These are phyloP conservation scores for Ceratocystis cubensis DNA, from an alignment of 2,329 filamentous ascomycete species.

Conservation along the genomic window DNA sequence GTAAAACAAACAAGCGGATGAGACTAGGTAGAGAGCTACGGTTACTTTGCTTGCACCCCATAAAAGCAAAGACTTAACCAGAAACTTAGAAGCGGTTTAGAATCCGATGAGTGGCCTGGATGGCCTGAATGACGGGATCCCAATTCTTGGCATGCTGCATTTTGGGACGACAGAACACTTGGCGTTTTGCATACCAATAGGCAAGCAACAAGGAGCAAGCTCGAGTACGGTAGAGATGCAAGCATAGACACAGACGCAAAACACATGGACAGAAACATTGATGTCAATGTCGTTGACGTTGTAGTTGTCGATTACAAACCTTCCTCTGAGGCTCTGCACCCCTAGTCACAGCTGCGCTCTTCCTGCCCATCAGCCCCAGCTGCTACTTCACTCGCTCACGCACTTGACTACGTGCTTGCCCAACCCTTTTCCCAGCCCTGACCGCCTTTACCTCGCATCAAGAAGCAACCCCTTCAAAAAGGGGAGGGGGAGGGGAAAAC, in stretches of 20 bases:
- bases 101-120: not conserved
- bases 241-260: too few relatives aligned
- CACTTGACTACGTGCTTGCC: too few relatives aligned
- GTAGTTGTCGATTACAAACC: too few relatives aligned
- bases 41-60: too few relatives aligned
- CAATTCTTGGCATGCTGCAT: not conserved
- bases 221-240: too few relatives aligned
- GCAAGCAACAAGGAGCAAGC: not conserved
- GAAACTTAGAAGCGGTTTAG: conserved; percentile 4
- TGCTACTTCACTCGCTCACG: too few relatives aligned
- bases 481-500: not conserved
- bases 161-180: conserved; percentile 11
- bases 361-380: not conserved
- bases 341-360: too few relatives aligned
- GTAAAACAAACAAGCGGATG: too few relatives aligned
- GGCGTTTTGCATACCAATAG: not conserved
- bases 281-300: too few relatives aligned
- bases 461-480: not conserved
- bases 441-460: not conserved
- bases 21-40: too few relatives aligned
- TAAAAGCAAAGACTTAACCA: not conserved
- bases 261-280: too few relatives aligned
- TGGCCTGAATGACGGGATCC: conserved; percentile 1
- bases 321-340: too few relatives aligned
- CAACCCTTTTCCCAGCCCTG: not conserved